phyloP scores from a whole-genome alignment of 1,139 yeast genomes.

The Zygoascus meyerae region DNA sequence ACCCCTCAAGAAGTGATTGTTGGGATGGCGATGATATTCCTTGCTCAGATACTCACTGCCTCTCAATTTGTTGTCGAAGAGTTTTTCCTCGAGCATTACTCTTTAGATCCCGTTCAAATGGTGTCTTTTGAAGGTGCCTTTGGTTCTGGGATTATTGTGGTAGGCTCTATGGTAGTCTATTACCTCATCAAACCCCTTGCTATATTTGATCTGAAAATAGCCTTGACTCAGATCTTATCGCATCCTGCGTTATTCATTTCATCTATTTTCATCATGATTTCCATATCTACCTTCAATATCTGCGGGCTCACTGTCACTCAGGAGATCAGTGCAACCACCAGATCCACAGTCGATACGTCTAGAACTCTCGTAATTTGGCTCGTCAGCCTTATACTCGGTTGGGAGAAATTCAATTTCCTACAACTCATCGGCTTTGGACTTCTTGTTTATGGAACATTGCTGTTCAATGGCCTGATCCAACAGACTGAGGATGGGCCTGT shows the following conservation, averaged over 20 bases:
- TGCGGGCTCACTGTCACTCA: conserved; percentile 69
- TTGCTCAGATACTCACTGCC: conserved; percentile 65
- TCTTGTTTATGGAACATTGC: conserved; percentile 66
- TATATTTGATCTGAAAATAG: conserved; percentile 52
- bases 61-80: conserved; percentile 77
- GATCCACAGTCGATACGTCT: conserved; percentile 76
- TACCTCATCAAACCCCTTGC: conserved; percentile 40
- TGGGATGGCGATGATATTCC: conserved; percentile 54
- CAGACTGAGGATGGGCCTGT: neutral
- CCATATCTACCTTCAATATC: conserved; percentile 67
- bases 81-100: conserved; percentile 49
- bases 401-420: conserved; percentile 62
- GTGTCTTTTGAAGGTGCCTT: conserved; percentile 74
- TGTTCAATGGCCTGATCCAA: conserved; percentile 64
- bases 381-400: conserved; percentile 65
- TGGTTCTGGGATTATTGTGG: conserved; percentile 47
- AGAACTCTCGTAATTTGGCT: conserved; percentile 74
- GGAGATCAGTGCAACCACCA: conserved; percentile 63
- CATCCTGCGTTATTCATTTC: conserved; percentile 42
- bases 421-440: conserved; percentile 62
- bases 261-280: conserved; percentile 61
- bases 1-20: conserved; percentile 28
- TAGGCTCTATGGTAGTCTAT: conserved; percentile 41
- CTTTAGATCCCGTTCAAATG: conserved; percentile 56
- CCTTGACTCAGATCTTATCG: conserved; percentile 46